phyloP scores from a whole-genome alignment of 169 alveolate species.

The Eimeria necatrix region DNA sequence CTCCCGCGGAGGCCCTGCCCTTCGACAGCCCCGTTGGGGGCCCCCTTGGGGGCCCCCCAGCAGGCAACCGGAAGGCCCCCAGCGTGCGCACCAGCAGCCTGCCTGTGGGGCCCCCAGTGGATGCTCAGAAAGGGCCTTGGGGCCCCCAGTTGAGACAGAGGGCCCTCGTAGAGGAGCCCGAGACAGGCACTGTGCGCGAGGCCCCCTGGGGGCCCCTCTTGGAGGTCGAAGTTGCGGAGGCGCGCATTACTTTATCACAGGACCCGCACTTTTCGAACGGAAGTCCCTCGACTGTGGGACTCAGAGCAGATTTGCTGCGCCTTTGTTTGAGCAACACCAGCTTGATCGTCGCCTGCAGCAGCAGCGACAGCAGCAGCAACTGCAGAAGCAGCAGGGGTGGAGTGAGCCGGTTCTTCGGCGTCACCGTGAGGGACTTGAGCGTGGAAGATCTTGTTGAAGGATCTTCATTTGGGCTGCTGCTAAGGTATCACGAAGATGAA shows the following conservation, averaged over 20 bases:
- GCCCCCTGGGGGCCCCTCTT: conserved; percentile 6
- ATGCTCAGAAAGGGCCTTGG: not conserved
- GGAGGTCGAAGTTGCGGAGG: not conserved
- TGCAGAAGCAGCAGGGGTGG: conserved; percentile 7
- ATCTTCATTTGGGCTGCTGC: not conserved
- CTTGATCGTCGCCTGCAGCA: not conserved
- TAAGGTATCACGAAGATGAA: conserved; percentile 31
- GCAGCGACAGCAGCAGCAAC: not conserved
- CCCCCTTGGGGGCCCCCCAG: conserved; percentile 33
- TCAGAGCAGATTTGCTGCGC: conserved; percentile 14
- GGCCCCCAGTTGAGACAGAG: not conserved
- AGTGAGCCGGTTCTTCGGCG: not conserved
- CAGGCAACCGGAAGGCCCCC: not conserved
- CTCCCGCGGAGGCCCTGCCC: not conserved
- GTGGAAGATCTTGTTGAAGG: not conserved
- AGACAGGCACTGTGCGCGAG: not conserved
- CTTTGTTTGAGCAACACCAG: not conserved
- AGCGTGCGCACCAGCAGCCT: not conserved
- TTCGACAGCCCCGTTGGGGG: conserved; percentile 9
- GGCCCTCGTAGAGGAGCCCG: not conserved
- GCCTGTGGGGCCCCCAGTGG: not conserved
- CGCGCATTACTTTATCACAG: not conserved
- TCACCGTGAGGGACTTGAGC: not conserved
- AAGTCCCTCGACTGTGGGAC: not conserved
- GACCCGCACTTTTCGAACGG: conserved; percentile 26